Evolutionary conservation across 345 rosid genomes (phyloP).

Genomic region (Adansonia digitata): DNA sequence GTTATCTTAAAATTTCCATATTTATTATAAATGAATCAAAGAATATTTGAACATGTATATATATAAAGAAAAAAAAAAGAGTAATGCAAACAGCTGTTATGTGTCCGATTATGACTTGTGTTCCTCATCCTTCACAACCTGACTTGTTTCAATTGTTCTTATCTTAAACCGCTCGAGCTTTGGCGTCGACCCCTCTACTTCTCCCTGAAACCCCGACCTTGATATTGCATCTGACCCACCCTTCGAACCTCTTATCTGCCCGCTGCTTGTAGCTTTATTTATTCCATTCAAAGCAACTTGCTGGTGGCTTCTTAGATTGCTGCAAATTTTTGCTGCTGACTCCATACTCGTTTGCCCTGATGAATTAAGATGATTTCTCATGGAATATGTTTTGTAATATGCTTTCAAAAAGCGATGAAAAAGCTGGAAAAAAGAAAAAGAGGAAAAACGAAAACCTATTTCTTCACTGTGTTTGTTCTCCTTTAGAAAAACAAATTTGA

Average conservation of each 20-base stretch:
- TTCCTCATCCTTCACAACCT: constrained; percentile 6
- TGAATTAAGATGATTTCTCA: neutral
- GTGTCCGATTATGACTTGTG: neutral
- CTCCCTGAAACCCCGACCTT: neutral
- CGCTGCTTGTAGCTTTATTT: neutral
- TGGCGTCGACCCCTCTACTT: neutral
- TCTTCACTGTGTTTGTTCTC: no score
- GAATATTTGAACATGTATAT: neutral
- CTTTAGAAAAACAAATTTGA: neutral
- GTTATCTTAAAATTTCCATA: no score
- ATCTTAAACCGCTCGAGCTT: constrained; percentile 7
- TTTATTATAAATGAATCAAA: neutral
- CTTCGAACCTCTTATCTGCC: neutral
- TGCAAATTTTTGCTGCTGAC: neutral
- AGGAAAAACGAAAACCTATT: no score
- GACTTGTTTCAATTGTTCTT: neutral
- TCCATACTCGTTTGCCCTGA: neutral
- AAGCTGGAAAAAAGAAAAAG: no score
- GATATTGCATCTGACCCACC: neutral
- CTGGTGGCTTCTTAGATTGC: neutral
- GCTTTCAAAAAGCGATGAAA: no score
- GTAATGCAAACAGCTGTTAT: neutral
- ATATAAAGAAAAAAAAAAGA: neutral
- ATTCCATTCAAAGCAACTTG: neutral
- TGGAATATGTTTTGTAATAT: neutral